These are phyloP conservation scores for Phytopythium cucurbitacearum DNA, from an alignment of 352 stramenopile species.

Conservation along the genomic window DNA sequence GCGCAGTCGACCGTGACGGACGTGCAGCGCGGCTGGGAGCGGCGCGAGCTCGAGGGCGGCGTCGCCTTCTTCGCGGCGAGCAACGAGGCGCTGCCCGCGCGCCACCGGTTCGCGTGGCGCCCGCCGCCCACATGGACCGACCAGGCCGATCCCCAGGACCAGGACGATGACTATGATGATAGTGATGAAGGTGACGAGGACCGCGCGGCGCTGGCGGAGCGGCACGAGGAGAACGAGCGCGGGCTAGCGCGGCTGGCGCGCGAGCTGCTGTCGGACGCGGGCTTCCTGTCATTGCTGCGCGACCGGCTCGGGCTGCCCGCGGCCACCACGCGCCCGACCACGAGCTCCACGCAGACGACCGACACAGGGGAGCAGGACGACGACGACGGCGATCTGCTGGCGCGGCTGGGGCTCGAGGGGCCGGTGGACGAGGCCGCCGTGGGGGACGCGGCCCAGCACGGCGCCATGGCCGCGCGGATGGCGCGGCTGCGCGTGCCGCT, in stretches of 20 bases:
- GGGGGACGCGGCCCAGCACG: constrained; percentile 39
- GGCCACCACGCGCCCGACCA: constrained; percentile 6
- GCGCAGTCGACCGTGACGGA: constrained; percentile 32
- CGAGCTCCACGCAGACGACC: constrained; percentile 9
- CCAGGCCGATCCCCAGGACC: constrained; percentile 6
- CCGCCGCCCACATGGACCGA: constrained; percentile 31
- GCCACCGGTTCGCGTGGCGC: constrained; percentile 45
- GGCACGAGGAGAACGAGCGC: constrained; percentile 22
- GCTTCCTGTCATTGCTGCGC: constrained; percentile 54
- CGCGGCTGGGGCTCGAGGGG: constrained; percentile 11
- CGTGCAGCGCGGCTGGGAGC: constrained; percentile 57
- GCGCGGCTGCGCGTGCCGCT: constrained; percentile 48
- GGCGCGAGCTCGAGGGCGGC: constrained; percentile 47
- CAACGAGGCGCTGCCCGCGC: constrained; percentile 37
- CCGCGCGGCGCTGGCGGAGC: constrained; percentile 7
- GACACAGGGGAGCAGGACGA: constrained; percentile 12
- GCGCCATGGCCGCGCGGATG: constrained; percentile 52
- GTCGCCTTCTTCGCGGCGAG: constrained; percentile 70
- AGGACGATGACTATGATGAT: constrained; percentile 13
- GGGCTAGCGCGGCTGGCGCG: constrained; percentile 25
- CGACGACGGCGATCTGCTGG: constrained; percentile 12
- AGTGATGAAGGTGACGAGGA: constrained; percentile 7
- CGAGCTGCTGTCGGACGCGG: constrained; percentile 46
- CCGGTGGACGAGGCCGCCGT: constrained; percentile 42
- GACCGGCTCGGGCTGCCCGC: constrained; percentile 51